Base-by-base conservation (phyloP, 495 filamentous ascomycete species). In the Cercophora newfieldiana region DNA sequence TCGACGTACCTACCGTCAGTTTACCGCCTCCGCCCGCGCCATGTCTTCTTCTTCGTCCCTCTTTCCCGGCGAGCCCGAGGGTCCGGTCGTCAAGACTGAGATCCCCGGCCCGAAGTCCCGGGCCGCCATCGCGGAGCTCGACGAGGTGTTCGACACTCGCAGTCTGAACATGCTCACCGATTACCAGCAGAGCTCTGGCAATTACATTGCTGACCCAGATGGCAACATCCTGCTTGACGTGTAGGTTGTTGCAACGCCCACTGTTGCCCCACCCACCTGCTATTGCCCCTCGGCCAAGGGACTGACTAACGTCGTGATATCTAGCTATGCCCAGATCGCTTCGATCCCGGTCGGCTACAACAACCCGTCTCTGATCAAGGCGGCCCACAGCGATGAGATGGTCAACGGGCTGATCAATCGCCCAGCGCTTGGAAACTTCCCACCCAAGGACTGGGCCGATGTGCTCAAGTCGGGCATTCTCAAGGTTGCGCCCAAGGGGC, bases 331-430 rank as follows among this genome's bases (percentile, higher is more conserved):
- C 49, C 94, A 98, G 80, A 98, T 98, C 73, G 95, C 95, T 69
- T 97, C 94, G 25, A 99, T 99, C 74, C 94, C 94, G 29, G 83
- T 99, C 63, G 95, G 95, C 57, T 99, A 99, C 86, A 97, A 92
- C 86, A 99, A 99, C 79, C 91, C 94, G 24, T 77, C 83, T 69
- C 85, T 99, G 60, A 81, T 84, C 65, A 81, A 88, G 73, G 88
- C 89, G 29, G 91, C 91, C 37, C 81, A 80, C 61, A 89, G 88
- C 68, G 86, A 87, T 28, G 89, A 96, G 74, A 97, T 97, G 91
- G 82, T 87, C 74, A 87, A 83, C 63, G 87, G 91, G 48, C 73
- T 97, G 68, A 92, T 97, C 83, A 97, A 99, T 83, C 88, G 95
- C 28, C 95, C 95, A 6, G 95, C 95, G 10, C 84, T 99, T 58